Conservation (phyloP, 2,329 filamentous ascomycete genomes). For the Nemania sp. region DNA sequence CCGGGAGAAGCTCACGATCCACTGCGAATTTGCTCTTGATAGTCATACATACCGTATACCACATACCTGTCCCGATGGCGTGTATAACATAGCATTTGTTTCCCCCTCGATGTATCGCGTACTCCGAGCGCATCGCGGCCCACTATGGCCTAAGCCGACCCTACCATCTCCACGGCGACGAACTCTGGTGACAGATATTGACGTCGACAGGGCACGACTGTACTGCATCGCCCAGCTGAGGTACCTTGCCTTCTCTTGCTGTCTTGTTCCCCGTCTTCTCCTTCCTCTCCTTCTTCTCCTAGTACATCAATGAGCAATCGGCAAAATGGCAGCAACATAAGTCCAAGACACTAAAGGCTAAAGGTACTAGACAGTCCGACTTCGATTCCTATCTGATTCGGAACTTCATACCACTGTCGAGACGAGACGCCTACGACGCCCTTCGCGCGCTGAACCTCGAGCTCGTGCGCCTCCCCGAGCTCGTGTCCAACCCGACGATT, state of each 20-base stretch:
- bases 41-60: too few relatives aligned
- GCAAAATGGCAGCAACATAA: not conserved
- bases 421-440: slow-evolving; percentile 83
- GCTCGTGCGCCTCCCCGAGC: slow-evolving; percentile 85
- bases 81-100: slow-evolving; percentile 21
- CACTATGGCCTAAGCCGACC: slow-evolving; percentile 27
- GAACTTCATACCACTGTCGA: slow-evolving; percentile 76
- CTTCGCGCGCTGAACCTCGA: slow-evolving; percentile 93
- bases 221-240: slow-evolving; percentile 60
- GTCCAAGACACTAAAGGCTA: slow-evolving; percentile 18
- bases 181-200: slow-evolving; percentile 54
- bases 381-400: slow-evolving; percentile 85
- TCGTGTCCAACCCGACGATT: slow-evolving; percentile 84
- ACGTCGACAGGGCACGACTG: slow-evolving; percentile 56
- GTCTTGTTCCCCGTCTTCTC: not conserved
- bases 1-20: too few relatives aligned
- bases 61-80: slow-evolving; percentile 11
- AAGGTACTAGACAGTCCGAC: slow-evolving; percentile 73
- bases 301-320: not conserved
- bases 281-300: not conserved
- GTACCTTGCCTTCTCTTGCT: slow-evolving; percentile 37
- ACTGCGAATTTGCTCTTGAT: too few relatives aligned
- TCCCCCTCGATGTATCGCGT: slow-evolving; percentile 35
- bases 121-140: slow-evolving; percentile 30
- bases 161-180: slow-evolving; percentile 34